These are phyloP conservation scores for Emericellopsis terricola DNA, from an alignment of 495 filamentous ascomycete genomes.

Conservation along the genomic window DNA sequence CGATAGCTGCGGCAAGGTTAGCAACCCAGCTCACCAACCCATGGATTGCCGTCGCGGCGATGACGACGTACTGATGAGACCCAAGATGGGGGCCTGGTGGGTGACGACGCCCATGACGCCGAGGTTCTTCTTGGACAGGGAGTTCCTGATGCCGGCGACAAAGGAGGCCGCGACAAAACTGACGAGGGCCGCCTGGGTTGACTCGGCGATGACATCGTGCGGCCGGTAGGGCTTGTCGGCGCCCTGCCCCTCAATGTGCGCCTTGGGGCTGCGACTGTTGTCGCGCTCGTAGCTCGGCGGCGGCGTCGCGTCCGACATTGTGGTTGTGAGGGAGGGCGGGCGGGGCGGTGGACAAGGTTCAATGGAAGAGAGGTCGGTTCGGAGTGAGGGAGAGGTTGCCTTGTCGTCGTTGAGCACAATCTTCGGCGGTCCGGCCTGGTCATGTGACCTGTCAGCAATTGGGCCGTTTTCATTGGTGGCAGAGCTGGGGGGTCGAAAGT, in stretches of 20 bases:
- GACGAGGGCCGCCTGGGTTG: constrained; percentile 1
- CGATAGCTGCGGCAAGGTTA: constrained; percentile 63
- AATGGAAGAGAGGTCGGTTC: not conserved
- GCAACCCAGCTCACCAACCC: too few species aligned
- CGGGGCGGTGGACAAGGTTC: too few species aligned
- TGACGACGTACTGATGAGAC: constrained; percentile 17
- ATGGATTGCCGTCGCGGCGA: constrained; percentile 6
- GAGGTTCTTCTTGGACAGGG: constrained; percentile 61
- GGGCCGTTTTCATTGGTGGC: not conserved
- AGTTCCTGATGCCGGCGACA: constrained; percentile 67
- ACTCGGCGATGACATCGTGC: constrained; percentile 3
- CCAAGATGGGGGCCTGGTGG: constrained; percentile 23
- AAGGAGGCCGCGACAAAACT: constrained; percentile 33
- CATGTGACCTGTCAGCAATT: constrained; percentile 1
- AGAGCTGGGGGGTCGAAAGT: not conserved
- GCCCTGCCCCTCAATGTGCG: not conserved
- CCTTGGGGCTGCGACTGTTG: not conserved
- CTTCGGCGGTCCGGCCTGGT: not conserved
- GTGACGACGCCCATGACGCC: constrained; percentile 62
- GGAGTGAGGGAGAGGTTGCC: constrained; percentile 1
- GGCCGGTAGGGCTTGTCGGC: constrained; percentile 1
- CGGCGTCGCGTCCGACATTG: too few species aligned
- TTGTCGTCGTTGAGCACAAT: not conserved
- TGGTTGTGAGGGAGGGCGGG: too few species aligned
- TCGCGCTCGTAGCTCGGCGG: not conserved